These are phyloP conservation scores for Fusarium incarnatum DNA, from an alignment of 2,329 filamentous ascomycete species.

Conservation along the genomic window DNA sequence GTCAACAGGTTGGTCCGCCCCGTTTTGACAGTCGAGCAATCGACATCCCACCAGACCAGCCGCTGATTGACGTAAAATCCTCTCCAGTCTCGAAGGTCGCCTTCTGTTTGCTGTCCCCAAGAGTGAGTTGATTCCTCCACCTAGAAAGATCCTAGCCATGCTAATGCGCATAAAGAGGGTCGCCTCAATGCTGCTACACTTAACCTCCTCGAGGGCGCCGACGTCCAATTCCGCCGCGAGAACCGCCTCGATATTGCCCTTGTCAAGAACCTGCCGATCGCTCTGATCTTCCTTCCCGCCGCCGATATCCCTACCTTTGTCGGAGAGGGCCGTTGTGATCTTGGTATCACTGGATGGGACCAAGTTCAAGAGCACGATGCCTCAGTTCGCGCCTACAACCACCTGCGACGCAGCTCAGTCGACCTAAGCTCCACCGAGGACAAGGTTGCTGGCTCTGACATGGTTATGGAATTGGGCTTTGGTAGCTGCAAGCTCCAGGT, in stretches of 20 bases:
- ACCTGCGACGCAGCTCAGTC: conserved; percentile 59
- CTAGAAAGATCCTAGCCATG: conserved; percentile 10
- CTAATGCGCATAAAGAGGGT: conserved; percentile 72
- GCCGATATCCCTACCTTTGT: conserved; percentile 98
- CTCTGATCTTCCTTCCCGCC: conserved; percentile 95
- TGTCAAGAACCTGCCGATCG: conserved; percentile 95
- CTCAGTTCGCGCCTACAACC: conserved; percentile 62
- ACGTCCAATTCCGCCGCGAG: conserved; percentile 96
- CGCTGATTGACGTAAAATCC: conserved; percentile 35
- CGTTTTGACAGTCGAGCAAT: not conserved
- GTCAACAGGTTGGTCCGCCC: conserved; percentile 62
- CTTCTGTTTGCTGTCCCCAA: conserved; percentile 98
- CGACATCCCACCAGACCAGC: conserved; percentile 4
- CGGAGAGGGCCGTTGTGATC: conserved; percentile 90
- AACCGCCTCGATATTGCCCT: conserved; percentile 96
- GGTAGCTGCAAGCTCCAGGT: conserved; percentile 93
- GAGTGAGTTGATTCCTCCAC: conserved; percentile 70
- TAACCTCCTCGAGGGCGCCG: conserved; percentile 90
- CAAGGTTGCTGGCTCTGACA: conserved; percentile 75
- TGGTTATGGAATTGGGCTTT: conserved; percentile 91
- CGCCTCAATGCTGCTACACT: conserved; percentile 88
- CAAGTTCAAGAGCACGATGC: conserved; percentile 93
- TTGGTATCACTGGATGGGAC: conserved; percentile 94
- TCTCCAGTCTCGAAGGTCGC: conserved; percentile 83
- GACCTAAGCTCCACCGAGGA: conserved; percentile 49